These are phyloP conservation scores for Thymus quinquecostatus DNA, from an alignment of 257 asterid species.

Conservation along the genomic window DNA sequence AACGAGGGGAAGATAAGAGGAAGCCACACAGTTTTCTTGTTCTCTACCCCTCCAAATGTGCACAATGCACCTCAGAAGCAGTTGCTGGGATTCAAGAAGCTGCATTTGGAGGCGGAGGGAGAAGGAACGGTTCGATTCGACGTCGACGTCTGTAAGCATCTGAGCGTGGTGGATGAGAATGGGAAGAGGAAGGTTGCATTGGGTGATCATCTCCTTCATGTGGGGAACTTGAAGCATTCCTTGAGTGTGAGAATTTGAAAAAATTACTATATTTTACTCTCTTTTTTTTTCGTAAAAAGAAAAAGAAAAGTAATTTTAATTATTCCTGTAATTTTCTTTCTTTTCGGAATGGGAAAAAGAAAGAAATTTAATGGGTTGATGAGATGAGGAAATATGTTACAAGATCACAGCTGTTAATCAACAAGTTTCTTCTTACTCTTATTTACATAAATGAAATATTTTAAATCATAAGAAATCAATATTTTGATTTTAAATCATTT, in stretches of 20 bases:
- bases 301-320: not conserved
- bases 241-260: slow-evolving; percentile 43
- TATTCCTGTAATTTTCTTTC: not conserved
- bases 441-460: slow-evolving; percentile 28
- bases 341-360: slow-evolving; percentile 6
- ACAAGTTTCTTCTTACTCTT: slow-evolving; percentile 30
- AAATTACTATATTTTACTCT: not conserved
- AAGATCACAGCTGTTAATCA: slow-evolving; percentile 11
- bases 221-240: slow-evolving; percentile 60
- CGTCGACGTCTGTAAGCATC: slow-evolving; percentile 71
- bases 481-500: too few species aligned
- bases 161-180: slow-evolving; percentile 60
- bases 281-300: not conserved
- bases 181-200: slow-evolving; percentile 60
- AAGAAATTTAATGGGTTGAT: slow-evolving; percentile 10
- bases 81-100: slow-evolving; percentile 55
- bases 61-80: slow-evolving; percentile 62
- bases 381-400: not conserved
- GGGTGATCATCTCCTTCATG: slow-evolving; percentile 64
- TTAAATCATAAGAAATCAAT: too few species aligned
- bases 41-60: slow-evolving; percentile 51
- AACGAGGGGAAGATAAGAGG: slow-evolving; percentile 57
- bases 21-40: slow-evolving; percentile 54
- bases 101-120: slow-evolving; percentile 45
- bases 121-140: slow-evolving; percentile 52